phyloP scores from a whole-genome alignment of 805 yeast species.

The Saccharomycopsis oosterbeekiorum region DNA sequence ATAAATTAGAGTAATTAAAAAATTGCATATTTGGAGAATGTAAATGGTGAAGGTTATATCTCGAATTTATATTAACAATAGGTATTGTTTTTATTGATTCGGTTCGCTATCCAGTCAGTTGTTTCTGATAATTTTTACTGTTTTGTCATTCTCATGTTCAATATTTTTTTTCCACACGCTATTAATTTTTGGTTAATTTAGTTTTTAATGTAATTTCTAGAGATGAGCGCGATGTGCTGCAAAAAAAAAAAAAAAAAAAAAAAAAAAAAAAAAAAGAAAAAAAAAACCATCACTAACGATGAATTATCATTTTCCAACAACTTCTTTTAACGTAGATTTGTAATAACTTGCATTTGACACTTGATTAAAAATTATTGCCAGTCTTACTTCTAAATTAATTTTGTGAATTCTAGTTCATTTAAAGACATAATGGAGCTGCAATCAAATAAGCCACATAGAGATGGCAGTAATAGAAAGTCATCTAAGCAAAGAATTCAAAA shows the following conservation, averaged over 20 bases:
- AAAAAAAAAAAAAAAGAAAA: too few species aligned
- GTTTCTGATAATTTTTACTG: background rate
- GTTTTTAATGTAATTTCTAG: background rate
- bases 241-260: too few species aligned
- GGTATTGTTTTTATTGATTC: background rate
- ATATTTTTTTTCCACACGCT: too few species aligned
- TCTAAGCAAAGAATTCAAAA: constrained; percentile 65
- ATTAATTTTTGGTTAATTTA: too few species aligned
- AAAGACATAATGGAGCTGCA: constrained; percentile 37
- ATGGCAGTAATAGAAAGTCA: constrained; percentile 39
- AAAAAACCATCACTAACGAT: too few species aligned
- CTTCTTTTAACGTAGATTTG: background rate
- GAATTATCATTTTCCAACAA: too few species aligned
- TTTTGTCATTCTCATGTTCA: background rate
- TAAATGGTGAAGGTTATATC: background rate
- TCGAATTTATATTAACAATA: background rate
- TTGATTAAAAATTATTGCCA: background rate
- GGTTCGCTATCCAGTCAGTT: background rate
- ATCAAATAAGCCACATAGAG: constrained; percentile 76
- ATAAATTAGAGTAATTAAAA: background rate
- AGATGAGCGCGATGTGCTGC: background rate
- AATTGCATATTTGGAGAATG: too few species aligned
- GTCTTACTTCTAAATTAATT: background rate
- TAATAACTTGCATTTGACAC: background rate
- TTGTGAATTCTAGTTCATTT: too few species aligned